Conservation (phyloP, 108 stramenopile genomes). For the Skeletonema grethae region DNA sequence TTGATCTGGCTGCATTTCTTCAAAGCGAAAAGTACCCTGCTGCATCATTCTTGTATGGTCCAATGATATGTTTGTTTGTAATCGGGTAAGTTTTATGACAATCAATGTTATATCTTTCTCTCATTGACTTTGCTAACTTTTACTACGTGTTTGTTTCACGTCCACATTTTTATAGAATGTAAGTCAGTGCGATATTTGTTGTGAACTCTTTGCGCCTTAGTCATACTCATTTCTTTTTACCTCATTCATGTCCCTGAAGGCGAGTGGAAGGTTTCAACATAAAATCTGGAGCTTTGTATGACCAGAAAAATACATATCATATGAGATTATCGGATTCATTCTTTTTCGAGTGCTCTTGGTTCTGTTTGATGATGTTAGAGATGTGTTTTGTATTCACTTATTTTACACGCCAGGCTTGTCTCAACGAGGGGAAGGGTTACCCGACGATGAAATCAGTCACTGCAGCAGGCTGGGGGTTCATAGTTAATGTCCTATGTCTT, state of each 20-base stretch:
- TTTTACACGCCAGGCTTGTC: neutral
- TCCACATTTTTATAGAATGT: slow-evolving; percentile 17
- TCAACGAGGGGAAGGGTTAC: neutral
- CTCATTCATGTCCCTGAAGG: slow-evolving; percentile 8
- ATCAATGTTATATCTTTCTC: neutral
- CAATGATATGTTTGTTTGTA: slow-evolving; percentile 36
- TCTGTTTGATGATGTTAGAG: slow-evolving; percentile 54
- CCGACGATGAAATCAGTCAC: neutral
- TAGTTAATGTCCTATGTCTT: slow-evolving; percentile 54
- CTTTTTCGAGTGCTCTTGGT: slow-evolving; percentile 59
- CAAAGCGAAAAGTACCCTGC: slow-evolving; percentile 20
- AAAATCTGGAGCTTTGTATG: slow-evolving; percentile 13
- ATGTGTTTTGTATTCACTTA: slow-evolving; percentile 27
- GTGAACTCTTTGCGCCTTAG: neutral
- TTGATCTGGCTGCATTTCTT: slow-evolving; percentile 27
- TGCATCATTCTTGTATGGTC: slow-evolving; percentile 39
- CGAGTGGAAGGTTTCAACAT: slow-evolving; percentile 48
- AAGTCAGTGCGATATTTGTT: slow-evolving; percentile 1
- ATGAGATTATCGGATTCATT: slow-evolving; percentile 31
- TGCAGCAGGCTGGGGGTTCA: slow-evolving; percentile 56
- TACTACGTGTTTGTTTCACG: neutral
- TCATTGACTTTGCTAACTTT: neutral
- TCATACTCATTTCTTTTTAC: neutral
- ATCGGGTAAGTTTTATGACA: slow-evolving; percentile 23
- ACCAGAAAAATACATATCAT: slow-evolving; percentile 25